Evolutionary conservation across 805 yeast species (phyloP), one percentile per base, ranked within the genome.

Genomic region (Blastobotrys peoriensis): DNA sequence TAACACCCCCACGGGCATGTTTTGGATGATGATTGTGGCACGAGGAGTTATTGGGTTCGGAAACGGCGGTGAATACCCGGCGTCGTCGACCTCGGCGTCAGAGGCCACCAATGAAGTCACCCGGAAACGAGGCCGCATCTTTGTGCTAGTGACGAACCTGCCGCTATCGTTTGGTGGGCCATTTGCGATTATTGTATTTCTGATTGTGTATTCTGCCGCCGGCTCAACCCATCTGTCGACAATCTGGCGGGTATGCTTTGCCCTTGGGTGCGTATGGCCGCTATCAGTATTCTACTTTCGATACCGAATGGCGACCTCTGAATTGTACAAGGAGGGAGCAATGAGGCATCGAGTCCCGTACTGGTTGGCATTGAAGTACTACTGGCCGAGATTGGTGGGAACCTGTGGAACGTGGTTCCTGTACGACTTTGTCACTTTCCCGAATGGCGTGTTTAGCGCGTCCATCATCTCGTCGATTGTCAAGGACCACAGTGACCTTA

Each of bases 21-120:
- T 83, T 57, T 81, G 85, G 87, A 81, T 79, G 86, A 66, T 83
- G 56, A 75, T 79, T 38, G 78, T 83, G n/a, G 68, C 76, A 49
- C 71, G 91, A 61, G 91, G 91, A 54, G 71, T 81, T 6, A 77
- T 83, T 39, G 94, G 93, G 37, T 76, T 82, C 51, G 93, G 93
- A 50, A 75, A 82, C 45, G 88, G 88, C 50, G 86, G 86, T 28
- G 88, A 83, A 58, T 83, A 82, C 57, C 82, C 84, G 8, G 79
- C 84, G 1, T 76, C 81, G 17, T 76, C 86, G 0, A 76, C 81
- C 2, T 69, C 82, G 16, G 83, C 86, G 2, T 75, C 79, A 37
- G 88, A 83, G 57, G 83, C 88, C 21, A 84, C 86, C 8, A 81
- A 82, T 59, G 87, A 83, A 55, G 54, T 68, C 27, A 71, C 78